Evolutionary conservation across 305 asterid species (phyloP).

Genomic region (Galium porrigens): DNA sequence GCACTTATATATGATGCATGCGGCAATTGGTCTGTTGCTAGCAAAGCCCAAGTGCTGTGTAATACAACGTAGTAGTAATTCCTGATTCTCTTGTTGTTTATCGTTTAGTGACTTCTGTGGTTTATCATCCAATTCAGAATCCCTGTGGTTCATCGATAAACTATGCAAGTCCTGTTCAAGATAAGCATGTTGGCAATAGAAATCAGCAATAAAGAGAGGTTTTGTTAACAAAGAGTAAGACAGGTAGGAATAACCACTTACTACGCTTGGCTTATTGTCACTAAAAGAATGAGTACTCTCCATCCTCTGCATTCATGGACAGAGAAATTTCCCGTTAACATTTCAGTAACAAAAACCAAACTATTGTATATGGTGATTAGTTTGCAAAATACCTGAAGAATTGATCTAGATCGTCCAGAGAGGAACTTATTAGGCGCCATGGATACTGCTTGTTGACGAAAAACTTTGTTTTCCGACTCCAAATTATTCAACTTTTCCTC

Average conservation of each 20-base stretch:
- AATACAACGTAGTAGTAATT: conserved; percentile 70
- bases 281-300: conserved; percentile 49
- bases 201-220: conserved; percentile 4
- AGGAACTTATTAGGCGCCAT: conserved; percentile 84
- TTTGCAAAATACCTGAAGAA: conserved; percentile 54
- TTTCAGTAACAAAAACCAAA: not conserved
- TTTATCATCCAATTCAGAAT: conserved; percentile 63
- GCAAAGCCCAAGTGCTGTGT: conserved; percentile 73
- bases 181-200: conserved; percentile 13
- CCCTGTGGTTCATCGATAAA: conserved; percentile 44
- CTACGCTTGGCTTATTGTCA: conserved; percentile 55
- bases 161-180: conserved; percentile 67
- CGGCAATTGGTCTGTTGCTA: conserved; percentile 73
- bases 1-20: conserved; percentile 81
- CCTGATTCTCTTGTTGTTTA: conserved; percentile 84
- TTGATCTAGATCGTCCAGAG: conserved; percentile 90
- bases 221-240: conserved; percentile 4
- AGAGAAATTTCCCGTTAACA: conserved; percentile 1
- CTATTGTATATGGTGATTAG: conserved; percentile 6
- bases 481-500: conserved; percentile 78
- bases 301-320: conserved; percentile 26
- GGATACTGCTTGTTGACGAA: conserved; percentile 95
- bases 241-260: conserved; percentile 24
- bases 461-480: conserved; percentile 92
- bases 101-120: conserved; percentile 85